phyloP scores from a whole-genome alignment of 179 eudicot species.

The Nepenthes alata region DNA sequence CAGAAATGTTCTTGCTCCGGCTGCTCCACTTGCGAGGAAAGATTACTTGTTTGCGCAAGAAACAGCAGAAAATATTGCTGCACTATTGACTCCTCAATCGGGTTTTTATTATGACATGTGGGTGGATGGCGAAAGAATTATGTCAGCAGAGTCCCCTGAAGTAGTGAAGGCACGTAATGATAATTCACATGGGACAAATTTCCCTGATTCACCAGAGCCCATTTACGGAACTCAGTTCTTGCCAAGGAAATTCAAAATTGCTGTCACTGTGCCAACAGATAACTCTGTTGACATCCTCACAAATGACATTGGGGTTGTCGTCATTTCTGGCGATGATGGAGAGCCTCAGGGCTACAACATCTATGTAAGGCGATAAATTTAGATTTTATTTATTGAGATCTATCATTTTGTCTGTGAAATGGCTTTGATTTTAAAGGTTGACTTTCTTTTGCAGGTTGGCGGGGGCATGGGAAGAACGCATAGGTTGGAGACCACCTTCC shows the following conservation, averaged over 20 bases:
- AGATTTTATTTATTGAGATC: neutral
- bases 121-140: conserved; percentile 92
- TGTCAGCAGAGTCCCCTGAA: conserved; percentile 93
- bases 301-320: conserved; percentile 87
- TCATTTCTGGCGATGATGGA: conserved; percentile 74
- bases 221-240: conserved; percentile 97
- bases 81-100: conserved; percentile 87
- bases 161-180: conserved; percentile 90
- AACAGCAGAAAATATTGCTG: conserved; percentile 91
- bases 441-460: conserved; percentile 58
- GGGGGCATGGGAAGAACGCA: conserved; percentile 99
- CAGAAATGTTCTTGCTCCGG: conserved; percentile 94
- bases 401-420: neutral
- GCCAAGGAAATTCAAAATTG: conserved; percentile 93
- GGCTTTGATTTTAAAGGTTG: neutral
- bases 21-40: conserved; percentile 77
- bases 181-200: conserved; percentile 91
- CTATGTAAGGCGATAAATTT: conserved; percentile 46
- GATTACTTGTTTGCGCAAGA: conserved; percentile 83
- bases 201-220: conserved; percentile 90
- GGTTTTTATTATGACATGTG: conserved; percentile 98
- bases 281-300: conserved; percentile 91
- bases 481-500: conserved; percentile 74
- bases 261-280: conserved; percentile 93
- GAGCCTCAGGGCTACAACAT: conserved; percentile 89